Base-by-base conservation (phyloP, 371 early-diverging fungal species). In the Dichotomocladium elegans region DNA sequence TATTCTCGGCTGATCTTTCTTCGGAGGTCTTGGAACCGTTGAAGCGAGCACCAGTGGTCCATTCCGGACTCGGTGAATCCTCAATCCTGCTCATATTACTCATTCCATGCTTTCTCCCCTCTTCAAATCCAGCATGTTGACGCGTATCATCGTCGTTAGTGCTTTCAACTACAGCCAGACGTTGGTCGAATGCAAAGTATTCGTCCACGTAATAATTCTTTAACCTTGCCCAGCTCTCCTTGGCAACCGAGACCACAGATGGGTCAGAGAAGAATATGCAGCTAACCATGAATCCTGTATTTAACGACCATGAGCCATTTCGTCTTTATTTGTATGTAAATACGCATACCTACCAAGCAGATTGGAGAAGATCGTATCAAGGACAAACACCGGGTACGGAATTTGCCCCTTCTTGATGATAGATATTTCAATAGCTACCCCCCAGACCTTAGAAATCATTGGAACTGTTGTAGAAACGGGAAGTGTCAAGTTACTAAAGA, bases 231-330 rank as follows among this genome's bases (percentile, higher is more conserved):
- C 22, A 17, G 1, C 34, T 26, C 7, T 67, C 65, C 1, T 40
- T 46, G 12, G 53, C 30, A 0, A 63, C 57, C 7, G 52, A 53
- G 3, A 41, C 42, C 9, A 73, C 63, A 4, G 67, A 61, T 27
- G 74, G 74, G 43, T 73, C 74, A 2, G 70, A 60, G 26, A 69
- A 69, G 29, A 66, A 73, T 3, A 73, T 61, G 26, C 51, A 49
- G 31, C 61, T 60, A 12, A 70, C 58, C 58, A 73, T 53, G 27
- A 69, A 50, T 0, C 70, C 74, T 69, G 59, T 19, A 17, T 9
- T 26, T 41, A 34, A 21, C 10, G 34, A 3, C n/a, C 4, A 22
- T 21, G 12, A 30, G 22, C 27, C 19, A 31, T 27, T 27, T 21
- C 34, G 40, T 7, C 1, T 44, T 4, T 41, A 15, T 47, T 34